Evolutionary conservation across 805 yeast genomes (phyloP).

Genomic region (Kluyveromyces wickerhamii): DNA sequence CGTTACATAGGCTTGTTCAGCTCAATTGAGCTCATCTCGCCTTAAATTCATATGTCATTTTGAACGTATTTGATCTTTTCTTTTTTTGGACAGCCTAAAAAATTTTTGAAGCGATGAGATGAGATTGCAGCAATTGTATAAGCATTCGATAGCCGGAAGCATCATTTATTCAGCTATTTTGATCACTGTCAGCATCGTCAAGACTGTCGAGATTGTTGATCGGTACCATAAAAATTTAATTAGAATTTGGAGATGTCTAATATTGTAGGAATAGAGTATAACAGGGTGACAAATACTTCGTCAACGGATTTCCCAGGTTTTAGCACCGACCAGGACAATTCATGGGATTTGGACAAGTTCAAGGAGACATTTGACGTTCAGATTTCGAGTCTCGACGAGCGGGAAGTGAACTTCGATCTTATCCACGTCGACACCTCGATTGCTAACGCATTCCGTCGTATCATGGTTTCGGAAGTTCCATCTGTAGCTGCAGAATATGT

Average conservation of each 20-base stretch:
- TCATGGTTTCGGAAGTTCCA: conserved; percentile 96
- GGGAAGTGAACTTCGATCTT: conserved; percentile 80
- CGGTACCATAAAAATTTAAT: too few species aligned
- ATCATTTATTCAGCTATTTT: too few species aligned
- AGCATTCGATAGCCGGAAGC: too few species aligned
- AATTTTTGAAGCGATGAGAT: conserved; percentile 7
- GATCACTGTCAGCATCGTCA: too few species aligned
- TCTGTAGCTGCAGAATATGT: conserved; percentile 92
- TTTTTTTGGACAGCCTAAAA: conserved; percentile 4
- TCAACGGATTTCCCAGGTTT: conserved; percentile 93
- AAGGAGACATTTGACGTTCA: conserved; percentile 58
- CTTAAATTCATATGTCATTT: too few species aligned
- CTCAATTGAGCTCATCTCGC: too few species aligned
- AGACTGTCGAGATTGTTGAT: too few species aligned
- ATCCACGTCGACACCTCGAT: conserved; percentile 82
- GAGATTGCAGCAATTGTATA: conserved; percentile 1
- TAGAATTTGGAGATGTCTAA: conserved; percentile 30
- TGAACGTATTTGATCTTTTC: conserved; percentile 3
- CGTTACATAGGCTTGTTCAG: too few species aligned
- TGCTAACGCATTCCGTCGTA: conserved; percentile 93
- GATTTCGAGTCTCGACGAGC: conserved; percentile 55
- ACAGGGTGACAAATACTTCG: conserved; percentile 83
- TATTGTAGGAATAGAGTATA: conserved; percentile 80
- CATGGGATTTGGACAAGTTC: conserved; percentile 83
- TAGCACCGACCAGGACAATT: conserved; percentile 45